A percentile compares a stretch with the other conserved stretches of the same genome.
These are phyloP conservation scores for fission yeast (Schizosaccharomyces pombe) DNA, from an alignment of 805 yeast species.

Conservation along the genomic window ASM294v3 CU329670.1:3440501-3441000, in stretches of 20 bases:
- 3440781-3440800: constrained; percentile 57
- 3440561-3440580: constrained; percentile 13
- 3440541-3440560: not conserved
- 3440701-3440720: constrained; percentile 59
- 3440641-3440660: constrained; percentile 59
- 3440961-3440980: constrained; percentile 40
- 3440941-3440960: constrained; percentile 34
- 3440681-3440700: constrained; percentile 73
- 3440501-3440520: constrained; percentile 11
- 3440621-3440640: constrained; percentile 23
- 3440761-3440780: constrained; percentile 81
- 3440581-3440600: constrained; percentile 9
- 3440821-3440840: constrained; percentile 35
- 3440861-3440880: constrained; percentile 39
- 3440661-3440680: constrained; percentile 28
- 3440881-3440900: constrained; percentile 77
- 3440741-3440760: constrained; percentile 96
- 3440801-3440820: constrained; percentile 52
- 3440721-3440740: constrained; percentile 78
- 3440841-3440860: constrained; percentile 37
- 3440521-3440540: constrained; percentile 6
- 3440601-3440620: constrained; percentile 8
- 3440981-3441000: constrained; percentile 41
- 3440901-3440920: constrained; percentile 51
- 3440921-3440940: constrained; percentile 11